Conservation (phyloP, 139 green algal genomes). For the Tetraselmis chui region DNA sequence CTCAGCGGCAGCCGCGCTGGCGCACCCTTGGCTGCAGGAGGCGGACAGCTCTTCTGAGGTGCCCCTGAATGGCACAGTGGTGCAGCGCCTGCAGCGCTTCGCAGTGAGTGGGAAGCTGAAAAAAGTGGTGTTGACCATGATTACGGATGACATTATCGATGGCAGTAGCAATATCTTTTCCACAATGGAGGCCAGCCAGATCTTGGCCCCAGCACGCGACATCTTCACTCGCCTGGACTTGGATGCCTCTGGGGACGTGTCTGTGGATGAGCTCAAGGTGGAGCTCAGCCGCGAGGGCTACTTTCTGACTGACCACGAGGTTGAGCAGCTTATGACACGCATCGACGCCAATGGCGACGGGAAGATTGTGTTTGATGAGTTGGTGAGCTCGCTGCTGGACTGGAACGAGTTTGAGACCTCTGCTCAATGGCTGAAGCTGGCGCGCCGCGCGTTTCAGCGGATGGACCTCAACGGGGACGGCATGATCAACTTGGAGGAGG, state of each 20-base stretch:
- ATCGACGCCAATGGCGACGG: slow-evolving; percentile 57
- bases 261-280: slow-evolving; percentile 8
- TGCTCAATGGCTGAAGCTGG: not conserved
- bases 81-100: slow-evolving; percentile 87
- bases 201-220: not conserved
- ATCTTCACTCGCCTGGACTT: not conserved
- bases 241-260: not conserved
- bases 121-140: slow-evolving; percentile 81
- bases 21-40: slow-evolving; percentile 56
- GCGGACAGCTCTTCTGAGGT: not conserved
- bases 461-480: not conserved
- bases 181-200: not conserved
- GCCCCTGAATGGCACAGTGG: slow-evolving; percentile 32
- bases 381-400: slow-evolving; percentile 76
- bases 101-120: slow-evolving; percentile 82
- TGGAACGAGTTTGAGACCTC: slow-evolving; percentile 51
- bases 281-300: not conserved
- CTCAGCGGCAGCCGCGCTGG: slow-evolving; percentile 50
- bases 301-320: not conserved
- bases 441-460: not conserved
- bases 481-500: not conserved
- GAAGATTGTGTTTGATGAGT: slow-evolving; percentile 65
- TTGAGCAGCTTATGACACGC: not conserved
- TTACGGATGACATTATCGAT: slow-evolving; percentile 61
- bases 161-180: not conserved